These are phyloP conservation scores for Salix purpurea DNA, from an alignment of 345 rosid genomes.

Conservation along the genomic window DNA sequence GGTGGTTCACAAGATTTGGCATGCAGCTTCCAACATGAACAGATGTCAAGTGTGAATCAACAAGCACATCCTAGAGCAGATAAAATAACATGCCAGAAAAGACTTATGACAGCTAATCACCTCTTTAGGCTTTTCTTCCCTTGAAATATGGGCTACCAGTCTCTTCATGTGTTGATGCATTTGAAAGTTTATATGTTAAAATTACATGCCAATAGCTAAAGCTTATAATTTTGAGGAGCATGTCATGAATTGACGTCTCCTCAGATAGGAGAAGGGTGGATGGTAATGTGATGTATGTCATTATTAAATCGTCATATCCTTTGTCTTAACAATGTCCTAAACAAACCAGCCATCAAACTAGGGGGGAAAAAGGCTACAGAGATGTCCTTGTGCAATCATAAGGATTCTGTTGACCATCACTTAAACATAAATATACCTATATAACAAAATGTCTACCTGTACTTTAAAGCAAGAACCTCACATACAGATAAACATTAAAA, in stretches of 20 bases:
- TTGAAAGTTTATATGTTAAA: neutral
- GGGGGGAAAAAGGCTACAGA: neutral
- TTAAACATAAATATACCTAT: neutral
- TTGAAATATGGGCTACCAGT: neutral
- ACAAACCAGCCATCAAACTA: neutral
- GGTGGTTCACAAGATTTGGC: constrained; percentile 75
- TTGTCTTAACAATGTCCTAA: neutral
- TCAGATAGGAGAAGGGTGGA: neutral
- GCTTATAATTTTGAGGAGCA: neutral
- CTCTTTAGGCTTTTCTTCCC: neutral
- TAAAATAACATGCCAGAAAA: neutral
- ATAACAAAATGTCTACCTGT: neutral
- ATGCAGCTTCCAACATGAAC: constrained; percentile 57
- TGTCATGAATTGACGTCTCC: neutral
- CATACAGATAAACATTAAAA: neutral
- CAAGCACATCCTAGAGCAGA: neutral
- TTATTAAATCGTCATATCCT: neutral
- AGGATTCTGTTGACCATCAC: neutral
- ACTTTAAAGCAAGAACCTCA: neutral
- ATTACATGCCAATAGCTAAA: neutral
- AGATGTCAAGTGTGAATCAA: constrained; percentile 1
- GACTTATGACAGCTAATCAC: neutral
- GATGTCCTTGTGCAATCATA: neutral
- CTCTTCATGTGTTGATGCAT: neutral
- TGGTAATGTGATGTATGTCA: neutral